phyloP scores from a whole-genome alignment of 2,329 filamentous ascomycete genomes.

The Neocucurbitaria cava region DNA sequence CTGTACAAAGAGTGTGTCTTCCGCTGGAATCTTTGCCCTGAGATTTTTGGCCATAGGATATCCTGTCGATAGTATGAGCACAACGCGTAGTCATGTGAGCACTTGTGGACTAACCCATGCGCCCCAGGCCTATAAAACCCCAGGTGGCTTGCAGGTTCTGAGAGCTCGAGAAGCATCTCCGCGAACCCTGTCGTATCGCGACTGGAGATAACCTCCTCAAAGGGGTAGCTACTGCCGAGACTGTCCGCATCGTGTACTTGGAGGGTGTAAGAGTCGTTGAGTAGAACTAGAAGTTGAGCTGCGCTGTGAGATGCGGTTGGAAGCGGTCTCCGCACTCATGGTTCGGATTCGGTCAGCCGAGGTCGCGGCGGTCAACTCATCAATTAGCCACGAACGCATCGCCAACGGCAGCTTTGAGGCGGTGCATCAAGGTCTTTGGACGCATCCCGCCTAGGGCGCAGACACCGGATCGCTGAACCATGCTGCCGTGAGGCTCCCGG shows the following conservation, averaged over 20 bases:
- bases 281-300: constrained; percentile 23
- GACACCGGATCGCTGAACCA: constrained; percentile 6
- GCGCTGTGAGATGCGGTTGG: constrained; percentile 34
- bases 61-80: constrained; percentile 53
- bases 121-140: constrained; percentile 60
- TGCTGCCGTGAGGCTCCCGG: constrained; percentile 9
- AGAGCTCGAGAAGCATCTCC: constrained; percentile 54
- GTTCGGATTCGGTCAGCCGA: constrained; percentile 39
- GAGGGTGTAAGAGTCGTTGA: constrained; percentile 20
- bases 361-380: constrained; percentile 29
- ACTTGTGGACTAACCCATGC: constrained; percentile 53
- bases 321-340: constrained; percentile 41
- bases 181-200: constrained; percentile 28
- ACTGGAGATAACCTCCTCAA: constrained; percentile 29
- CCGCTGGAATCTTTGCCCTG: constrained; percentile 67
- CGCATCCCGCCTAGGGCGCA: constrained; percentile 6
- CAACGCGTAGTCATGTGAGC: constrained; percentile 29
- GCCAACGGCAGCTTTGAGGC: constrained; percentile 5
- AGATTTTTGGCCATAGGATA: constrained; percentile 78
- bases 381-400: constrained; percentile 9
- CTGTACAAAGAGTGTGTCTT: constrained; percentile 69
- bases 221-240: constrained; percentile 37
- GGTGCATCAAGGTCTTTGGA: constrained; percentile 1
- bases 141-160: constrained; percentile 53
- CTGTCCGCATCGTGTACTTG: constrained; percentile 36